Evolutionary conservation across 331 rosid species (phyloP).

Genomic region (Malus hybrid): DNA sequence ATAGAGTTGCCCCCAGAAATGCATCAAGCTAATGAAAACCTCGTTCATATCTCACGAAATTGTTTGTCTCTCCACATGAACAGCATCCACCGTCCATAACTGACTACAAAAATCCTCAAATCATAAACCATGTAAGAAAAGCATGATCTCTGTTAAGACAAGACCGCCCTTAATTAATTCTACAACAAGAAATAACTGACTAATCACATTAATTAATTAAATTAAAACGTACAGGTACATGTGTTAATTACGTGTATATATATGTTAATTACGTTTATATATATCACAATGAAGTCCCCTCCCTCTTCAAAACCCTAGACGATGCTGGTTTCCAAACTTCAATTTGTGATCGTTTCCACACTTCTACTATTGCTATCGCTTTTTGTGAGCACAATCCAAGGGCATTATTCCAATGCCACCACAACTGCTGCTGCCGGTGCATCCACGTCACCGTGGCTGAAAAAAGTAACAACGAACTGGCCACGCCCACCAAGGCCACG

Average conservation of each 20-base stretch:
- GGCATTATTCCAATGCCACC: not conserved
- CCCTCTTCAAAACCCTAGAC: not conserved
- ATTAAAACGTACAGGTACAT: not conserved
- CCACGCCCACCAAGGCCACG: not conserved
- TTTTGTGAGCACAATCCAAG: constrained; percentile 17
- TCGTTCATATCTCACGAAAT: constrained; percentile 1
- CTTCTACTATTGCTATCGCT: constrained; percentile 12
- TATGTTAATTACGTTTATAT: not conserved
- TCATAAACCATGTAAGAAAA: constrained; percentile 27
- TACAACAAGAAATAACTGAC: not conserved
- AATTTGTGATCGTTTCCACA: not conserved
- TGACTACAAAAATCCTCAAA: not conserved
- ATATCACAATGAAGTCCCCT: not conserved
- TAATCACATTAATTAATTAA: not conserved
- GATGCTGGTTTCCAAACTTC: constrained; percentile 11
- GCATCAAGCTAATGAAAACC: not conserved
- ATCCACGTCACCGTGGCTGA: constrained; percentile 24
- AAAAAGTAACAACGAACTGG: not conserved
- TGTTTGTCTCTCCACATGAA: constrained; percentile 1
- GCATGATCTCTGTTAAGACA: constrained; percentile 13
- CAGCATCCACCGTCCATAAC: not conserved
- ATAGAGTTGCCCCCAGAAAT: not conserved
- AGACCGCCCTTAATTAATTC: not conserved
- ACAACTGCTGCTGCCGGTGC: not conserved
- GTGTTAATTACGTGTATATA: not conserved